Conservation (phyloP, 441 rosid species). For the Gossypium schwendimanii region DNA sequence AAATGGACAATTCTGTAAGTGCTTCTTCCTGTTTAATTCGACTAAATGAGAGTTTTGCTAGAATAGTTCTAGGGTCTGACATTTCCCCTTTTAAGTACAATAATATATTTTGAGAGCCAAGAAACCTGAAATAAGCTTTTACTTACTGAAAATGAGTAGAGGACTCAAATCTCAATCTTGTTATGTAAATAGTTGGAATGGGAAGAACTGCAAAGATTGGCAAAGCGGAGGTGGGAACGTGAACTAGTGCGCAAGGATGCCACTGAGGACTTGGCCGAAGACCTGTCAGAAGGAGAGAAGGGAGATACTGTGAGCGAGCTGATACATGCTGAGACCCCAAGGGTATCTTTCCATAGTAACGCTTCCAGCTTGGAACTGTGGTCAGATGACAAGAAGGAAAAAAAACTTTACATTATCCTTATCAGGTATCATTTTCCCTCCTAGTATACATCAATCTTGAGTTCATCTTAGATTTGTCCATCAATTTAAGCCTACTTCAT, state of each 20-base stretch:
- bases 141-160: background rate
- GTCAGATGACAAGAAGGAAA: constrained; percentile 93
- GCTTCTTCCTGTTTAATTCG: background rate
- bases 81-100: background rate
- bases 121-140: background rate
- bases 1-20: background rate
- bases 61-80: background rate
- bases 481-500: constrained; percentile 5
- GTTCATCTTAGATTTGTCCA: background rate
- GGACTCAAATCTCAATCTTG: constrained; percentile 13
- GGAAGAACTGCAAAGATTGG: constrained; percentile 62
- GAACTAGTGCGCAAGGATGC: constrained; percentile 82
- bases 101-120: background rate
- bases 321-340: constrained; percentile 56
- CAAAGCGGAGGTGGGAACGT: constrained; percentile 60
- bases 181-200: constrained; percentile 52
- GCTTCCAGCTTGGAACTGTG: constrained; percentile 71
- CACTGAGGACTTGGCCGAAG: constrained; percentile 81
- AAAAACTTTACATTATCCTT: constrained; percentile 81
- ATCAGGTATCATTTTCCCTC: constrained; percentile 46
- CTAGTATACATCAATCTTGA: background rate
- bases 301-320: constrained; percentile 65
- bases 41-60: background rate
- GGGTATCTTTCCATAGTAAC: constrained; percentile 49
- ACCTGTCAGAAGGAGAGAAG: constrained; percentile 92